A percentile compares a stretch with the other conserved stretches of the same genome.
Evolutionary conservation across 805 yeast species (phyloP).

Genomic region (Alloascoidea hylecoeti): DNA sequence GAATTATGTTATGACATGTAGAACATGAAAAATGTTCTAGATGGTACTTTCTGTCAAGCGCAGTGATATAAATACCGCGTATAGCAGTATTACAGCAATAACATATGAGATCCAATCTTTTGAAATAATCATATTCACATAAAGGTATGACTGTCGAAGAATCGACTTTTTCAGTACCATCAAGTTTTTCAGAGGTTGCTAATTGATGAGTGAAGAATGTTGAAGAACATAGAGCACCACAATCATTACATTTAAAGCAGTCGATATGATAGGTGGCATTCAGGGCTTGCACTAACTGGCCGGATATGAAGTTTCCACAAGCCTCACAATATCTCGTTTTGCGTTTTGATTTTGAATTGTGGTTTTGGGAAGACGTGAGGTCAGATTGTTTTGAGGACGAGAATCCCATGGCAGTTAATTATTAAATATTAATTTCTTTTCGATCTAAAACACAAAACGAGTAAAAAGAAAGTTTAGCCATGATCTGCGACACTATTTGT

Average conservation of each 20-base stretch:
- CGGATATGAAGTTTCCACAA: conserved; percentile 38
- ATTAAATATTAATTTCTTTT: too few species aligned
- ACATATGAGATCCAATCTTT: conserved; percentile 75
- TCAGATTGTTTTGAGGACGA: background rate
- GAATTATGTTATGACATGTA: conserved; percentile 75
- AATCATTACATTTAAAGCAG: conserved; percentile 78
- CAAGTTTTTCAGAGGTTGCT: conserved; percentile 3
- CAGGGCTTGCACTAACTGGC: conserved; percentile 82
- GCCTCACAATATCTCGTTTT: background rate
- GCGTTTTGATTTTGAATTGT: background rate
- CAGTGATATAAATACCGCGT: conserved; percentile 88
- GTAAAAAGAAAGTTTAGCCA: too few species aligned
- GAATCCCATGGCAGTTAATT: background rate
- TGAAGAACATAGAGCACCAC: conserved; percentile 67
- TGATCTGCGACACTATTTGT: too few species aligned
- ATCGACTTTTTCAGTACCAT: conserved; percentile 13
- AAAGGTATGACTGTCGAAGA: conserved; percentile 37
- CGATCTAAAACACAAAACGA: too few species aligned
- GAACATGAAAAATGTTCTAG: conserved; percentile 92
- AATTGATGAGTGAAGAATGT: conserved; percentile 52
- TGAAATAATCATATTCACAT: conserved; percentile 90
- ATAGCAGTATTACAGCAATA: conserved; percentile 73
- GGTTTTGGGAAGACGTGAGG: background rate
- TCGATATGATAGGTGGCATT: conserved; percentile 70
- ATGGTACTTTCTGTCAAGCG: conserved; percentile 83